These are phyloP conservation scores for Clitopilus passeckerianus DNA, from an alignment of 768 basidiomycete species.

Conservation along the genomic window DNA sequence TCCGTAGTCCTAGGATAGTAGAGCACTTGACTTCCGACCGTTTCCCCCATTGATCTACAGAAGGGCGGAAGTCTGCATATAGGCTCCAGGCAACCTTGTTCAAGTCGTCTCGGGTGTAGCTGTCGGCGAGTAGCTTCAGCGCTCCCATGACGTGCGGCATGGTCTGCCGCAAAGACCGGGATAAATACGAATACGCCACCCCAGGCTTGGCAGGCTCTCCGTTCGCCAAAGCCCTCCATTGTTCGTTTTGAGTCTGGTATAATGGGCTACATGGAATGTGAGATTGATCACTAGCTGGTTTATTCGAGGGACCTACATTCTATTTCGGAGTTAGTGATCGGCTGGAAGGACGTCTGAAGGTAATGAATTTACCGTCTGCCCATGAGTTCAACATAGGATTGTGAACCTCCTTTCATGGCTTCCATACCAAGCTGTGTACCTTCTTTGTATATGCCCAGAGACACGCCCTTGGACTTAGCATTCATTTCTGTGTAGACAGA, in stretches of 20 bases:
- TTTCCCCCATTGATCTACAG: slow-evolving; percentile 80
- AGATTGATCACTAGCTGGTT: background rate
- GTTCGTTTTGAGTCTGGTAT: slow-evolving; percentile 58
- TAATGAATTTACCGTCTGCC: slow-evolving; percentile 49
- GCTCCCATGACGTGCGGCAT: slow-evolving; percentile 76
- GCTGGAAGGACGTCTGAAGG: background rate
- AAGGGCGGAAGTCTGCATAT: slow-evolving; percentile 86
- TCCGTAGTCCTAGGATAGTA: slow-evolving; percentile 57
- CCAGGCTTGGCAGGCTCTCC: slow-evolving; percentile 67
- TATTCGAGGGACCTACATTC: slow-evolving; percentile 31
- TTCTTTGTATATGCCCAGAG: slow-evolving; percentile 70
- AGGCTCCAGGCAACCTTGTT: slow-evolving; percentile 68
- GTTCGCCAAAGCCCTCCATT: slow-evolving; percentile 82
- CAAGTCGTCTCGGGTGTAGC: slow-evolving; percentile 53
- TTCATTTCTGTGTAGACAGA: slow-evolving; percentile 95
- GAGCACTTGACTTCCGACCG: slow-evolving; percentile 68
- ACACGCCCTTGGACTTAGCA: slow-evolving; percentile 78
- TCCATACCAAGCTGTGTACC: slow-evolving; percentile 51
- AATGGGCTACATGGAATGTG: slow-evolving; percentile 59
- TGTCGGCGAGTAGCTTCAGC: slow-evolving; percentile 60
- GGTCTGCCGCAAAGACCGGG: slow-evolving; percentile 74
- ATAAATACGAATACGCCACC: slow-evolving; percentile 81
- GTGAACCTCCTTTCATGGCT: slow-evolving; percentile 50
- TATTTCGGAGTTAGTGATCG: slow-evolving; percentile 6
- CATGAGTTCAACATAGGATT: slow-evolving; percentile 86